These are phyloP conservation scores for Geosmithia flava DNA, from an alignment of 2,329 filamentous ascomycete species.

Conservation along the genomic window DNA sequence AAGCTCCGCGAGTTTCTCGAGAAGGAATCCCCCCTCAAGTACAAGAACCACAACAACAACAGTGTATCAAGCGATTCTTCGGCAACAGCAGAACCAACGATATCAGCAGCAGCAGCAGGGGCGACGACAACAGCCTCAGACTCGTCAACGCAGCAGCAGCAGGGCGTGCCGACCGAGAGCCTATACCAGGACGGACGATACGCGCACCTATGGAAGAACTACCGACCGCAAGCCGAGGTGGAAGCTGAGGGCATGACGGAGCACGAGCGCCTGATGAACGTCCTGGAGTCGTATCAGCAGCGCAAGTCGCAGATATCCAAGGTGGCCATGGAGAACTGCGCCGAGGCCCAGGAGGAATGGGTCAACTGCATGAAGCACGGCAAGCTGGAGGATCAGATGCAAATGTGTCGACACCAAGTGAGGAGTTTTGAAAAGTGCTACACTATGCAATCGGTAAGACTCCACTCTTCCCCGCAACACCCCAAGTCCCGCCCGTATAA, in stretches of 20 bases:
- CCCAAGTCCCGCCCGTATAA: background rate
- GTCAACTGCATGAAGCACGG: conserved; percentile 71
- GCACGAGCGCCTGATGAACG: conserved; percentile 66
- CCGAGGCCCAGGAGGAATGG: conserved; percentile 73
- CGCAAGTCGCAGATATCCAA: conserved; percentile 65
- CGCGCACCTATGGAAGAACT: conserved; percentile 87
- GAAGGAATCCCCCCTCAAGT: conserved; percentile 67
- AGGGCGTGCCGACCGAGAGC: conserved; percentile 33
- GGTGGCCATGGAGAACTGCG: conserved; percentile 87
- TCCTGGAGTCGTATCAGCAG: conserved; percentile 76
- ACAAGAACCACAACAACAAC: conserved; percentile 19
- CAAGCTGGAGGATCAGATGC: conserved; percentile 53
- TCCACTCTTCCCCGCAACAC: background rate
- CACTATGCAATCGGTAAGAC: conserved; percentile 64
- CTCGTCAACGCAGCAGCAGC: background rate
- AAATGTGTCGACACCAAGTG: conserved; percentile 71
- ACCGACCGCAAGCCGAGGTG: conserved; percentile 59
- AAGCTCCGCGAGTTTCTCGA: conserved; percentile 75
- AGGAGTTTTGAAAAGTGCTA: conserved; percentile 76
- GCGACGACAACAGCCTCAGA: background rate
- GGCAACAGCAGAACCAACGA: background rate
- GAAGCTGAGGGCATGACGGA: conserved; percentile 60
- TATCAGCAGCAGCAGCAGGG: background rate
- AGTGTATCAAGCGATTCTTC: background rate
- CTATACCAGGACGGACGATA: conserved; percentile 50